phyloP scores from a whole-genome alignment of 2,329 filamentous ascomycete species.

The Trichoderma hamatum region DNA sequence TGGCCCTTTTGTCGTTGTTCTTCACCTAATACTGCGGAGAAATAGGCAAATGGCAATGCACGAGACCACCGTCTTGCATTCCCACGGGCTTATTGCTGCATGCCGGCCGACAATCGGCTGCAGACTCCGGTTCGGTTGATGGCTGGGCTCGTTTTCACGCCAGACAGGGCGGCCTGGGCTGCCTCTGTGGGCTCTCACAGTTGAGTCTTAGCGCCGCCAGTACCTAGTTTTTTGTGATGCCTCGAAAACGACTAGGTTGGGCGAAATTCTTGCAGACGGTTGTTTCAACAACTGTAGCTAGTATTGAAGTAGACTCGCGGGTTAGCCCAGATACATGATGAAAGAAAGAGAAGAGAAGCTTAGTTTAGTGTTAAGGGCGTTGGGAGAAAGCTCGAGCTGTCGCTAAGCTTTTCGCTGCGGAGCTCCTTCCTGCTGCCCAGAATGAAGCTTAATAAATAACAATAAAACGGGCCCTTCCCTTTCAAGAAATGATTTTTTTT shows the following conservation, averaged over 20 bases:
- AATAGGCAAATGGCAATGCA: not conserved
- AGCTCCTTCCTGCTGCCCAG: not conserved
- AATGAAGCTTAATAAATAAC: slow-evolving; percentile 14
- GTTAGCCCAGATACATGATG: not conserved
- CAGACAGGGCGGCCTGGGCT: not conserved
- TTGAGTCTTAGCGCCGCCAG: not conserved
- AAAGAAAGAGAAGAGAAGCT: not conserved
- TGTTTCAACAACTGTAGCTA: not conserved
- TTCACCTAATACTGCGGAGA: not conserved
- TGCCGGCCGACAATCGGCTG: not conserved
- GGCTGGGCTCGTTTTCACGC: not conserved
- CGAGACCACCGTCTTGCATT: not conserved
- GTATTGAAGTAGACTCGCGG: not conserved
- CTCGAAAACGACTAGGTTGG: not conserved
- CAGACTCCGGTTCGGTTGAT: not conserved
- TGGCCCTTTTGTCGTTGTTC: not conserved
- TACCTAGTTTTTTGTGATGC: not conserved
- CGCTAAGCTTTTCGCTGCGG: not conserved
- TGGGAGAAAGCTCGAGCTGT: not conserved
- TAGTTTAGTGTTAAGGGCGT: too few relatives aligned
- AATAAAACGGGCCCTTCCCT: slow-evolving; percentile 3
- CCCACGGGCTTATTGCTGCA: not conserved
- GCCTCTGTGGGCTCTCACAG: not conserved
- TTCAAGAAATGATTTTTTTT: not conserved
- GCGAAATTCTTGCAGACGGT: not conserved